Percentiles rank a stretch among this genome's conserved stretches.
Evolutionary conservation across 345 rosid species (phyloP).

Genomic region (Noccaea caerulescens): DNA sequence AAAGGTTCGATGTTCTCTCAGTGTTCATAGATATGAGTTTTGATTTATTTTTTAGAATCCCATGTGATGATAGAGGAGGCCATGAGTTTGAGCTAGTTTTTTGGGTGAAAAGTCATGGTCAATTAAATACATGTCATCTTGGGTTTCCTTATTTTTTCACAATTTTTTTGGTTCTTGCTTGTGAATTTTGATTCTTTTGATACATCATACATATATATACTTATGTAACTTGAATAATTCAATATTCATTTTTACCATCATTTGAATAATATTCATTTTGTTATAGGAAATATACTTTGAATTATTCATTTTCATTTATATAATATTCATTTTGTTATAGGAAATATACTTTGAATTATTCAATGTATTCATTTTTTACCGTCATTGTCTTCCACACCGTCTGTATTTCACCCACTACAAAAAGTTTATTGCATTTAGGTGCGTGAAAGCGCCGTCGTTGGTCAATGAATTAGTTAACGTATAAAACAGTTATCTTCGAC

Average conservation of each 20-base stretch:
- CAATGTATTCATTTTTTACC: background rate
- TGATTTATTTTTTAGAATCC: background rate
- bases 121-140: conserved; percentile 2
- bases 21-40: conserved; percentile 43
- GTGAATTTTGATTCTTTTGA: conserved; percentile 34
- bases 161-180: conserved; percentile 15
- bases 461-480: conserved; percentile 21
- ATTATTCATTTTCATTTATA: too few species aligned
- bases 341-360: too few species aligned
- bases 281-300: too few species aligned
- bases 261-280: background rate
- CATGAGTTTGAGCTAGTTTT: conserved; percentile 32
- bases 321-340: too few species aligned
- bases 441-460: conserved; percentile 21
- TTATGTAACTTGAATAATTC: conserved; percentile 25
- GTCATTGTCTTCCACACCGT: conserved; percentile 17
- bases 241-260: conserved; percentile 5
- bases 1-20: conserved; percentile 46
- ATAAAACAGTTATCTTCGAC: background rate
- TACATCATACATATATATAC: background rate
- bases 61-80: conserved; percentile 30
- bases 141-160: background rate
- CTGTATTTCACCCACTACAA: conserved; percentile 33
- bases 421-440: conserved; percentile 32
- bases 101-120: conserved; percentile 37